These are phyloP conservation scores for Syncephalis plumigaleata DNA, from an alignment of 371 early-diverging fungal genomes.

Conservation along the genomic window DNA sequence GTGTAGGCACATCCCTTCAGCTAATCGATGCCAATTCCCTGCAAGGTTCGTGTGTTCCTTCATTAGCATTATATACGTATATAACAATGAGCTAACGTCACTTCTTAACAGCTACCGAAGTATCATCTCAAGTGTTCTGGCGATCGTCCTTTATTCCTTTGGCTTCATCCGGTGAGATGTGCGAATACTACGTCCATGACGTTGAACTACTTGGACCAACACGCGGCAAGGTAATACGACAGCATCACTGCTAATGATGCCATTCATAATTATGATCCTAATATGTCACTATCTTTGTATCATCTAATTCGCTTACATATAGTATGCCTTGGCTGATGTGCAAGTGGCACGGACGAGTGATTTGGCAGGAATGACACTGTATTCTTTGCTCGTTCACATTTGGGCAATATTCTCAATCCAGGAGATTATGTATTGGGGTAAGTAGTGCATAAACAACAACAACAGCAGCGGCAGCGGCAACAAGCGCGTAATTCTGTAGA, in stretches of 20 bases:
- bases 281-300: too few species aligned
- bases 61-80: neutral
- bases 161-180: constrained; percentile 50
- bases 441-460: neutral
- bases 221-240: constrained; percentile 42
- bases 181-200: constrained; percentile 89
- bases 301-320: neutral
- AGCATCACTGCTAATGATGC: neutral
- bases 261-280: too few species aligned
- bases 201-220: constrained; percentile 66
- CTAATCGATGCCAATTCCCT: constrained; percentile 75
- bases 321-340: constrained; percentile 52
- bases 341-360: constrained; percentile 64
- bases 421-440: constrained; percentile 82
- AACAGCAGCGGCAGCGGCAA: too few species aligned
- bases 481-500: too few species aligned
- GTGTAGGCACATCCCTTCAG: constrained; percentile 73
- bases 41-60: constrained; percentile 9
- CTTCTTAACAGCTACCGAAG: constrained; percentile 28
- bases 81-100: neutral
- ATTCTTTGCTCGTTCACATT: constrained; percentile 77
- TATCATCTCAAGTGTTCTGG: constrained; percentile 65
- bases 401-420: constrained; percentile 75
- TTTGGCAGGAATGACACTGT: constrained; percentile 67
- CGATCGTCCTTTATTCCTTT: constrained; percentile 62